Conservation (phyloP, 1,284 basidiomycete genomes). For the Baeospora myosura region DNA sequence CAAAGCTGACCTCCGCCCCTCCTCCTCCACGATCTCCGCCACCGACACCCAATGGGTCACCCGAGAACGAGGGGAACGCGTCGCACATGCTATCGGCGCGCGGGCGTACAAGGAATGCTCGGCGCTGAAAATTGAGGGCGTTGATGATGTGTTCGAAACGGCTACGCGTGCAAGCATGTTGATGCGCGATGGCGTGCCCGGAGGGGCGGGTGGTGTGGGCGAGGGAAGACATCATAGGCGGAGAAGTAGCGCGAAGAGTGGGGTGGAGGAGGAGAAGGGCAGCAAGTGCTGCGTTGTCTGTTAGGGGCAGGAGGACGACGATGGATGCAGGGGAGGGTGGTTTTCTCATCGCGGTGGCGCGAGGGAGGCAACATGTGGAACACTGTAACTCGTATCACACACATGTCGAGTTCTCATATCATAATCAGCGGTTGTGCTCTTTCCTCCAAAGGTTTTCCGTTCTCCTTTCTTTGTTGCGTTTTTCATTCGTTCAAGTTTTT, state of each 20-base stretch:
- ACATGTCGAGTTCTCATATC: too few species aligned
- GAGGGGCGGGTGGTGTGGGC: slow-evolving; percentile 25
- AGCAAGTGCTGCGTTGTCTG: slow-evolving; percentile 59
- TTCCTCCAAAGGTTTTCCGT: too few species aligned
- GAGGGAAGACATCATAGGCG: slow-evolving; percentile 41
- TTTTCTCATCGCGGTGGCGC: too few species aligned
- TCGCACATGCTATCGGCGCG: slow-evolving; percentile 78
- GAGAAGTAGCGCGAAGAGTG: slow-evolving; percentile 41
- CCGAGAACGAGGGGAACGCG: slow-evolving; percentile 68
- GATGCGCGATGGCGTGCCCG: slow-evolving; percentile 75
- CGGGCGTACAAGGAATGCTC: slow-evolving; percentile 91
- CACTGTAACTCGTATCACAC: too few species aligned
- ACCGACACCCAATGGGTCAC: slow-evolving; percentile 53
- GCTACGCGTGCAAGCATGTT: slow-evolving; percentile 92
- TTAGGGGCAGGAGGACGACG: too few species aligned
- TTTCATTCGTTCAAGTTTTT: too few species aligned
- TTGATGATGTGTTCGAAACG: slow-evolving; percentile 92
- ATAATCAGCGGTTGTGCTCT: too few species aligned
- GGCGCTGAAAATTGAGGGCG: slow-evolving; percentile 85
- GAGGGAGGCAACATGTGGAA: too few species aligned
- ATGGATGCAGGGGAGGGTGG: too few species aligned
- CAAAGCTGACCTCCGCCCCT: slow-evolving; percentile 77
- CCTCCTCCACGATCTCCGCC: slow-evolving; percentile 25
- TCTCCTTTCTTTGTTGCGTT: too few species aligned
- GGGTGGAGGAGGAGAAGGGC: slow-evolving; percentile 37